Evolutionary conservation across 306 rosid species (phyloP).

Genomic region (Oxytropis ochrocephala): DNA sequence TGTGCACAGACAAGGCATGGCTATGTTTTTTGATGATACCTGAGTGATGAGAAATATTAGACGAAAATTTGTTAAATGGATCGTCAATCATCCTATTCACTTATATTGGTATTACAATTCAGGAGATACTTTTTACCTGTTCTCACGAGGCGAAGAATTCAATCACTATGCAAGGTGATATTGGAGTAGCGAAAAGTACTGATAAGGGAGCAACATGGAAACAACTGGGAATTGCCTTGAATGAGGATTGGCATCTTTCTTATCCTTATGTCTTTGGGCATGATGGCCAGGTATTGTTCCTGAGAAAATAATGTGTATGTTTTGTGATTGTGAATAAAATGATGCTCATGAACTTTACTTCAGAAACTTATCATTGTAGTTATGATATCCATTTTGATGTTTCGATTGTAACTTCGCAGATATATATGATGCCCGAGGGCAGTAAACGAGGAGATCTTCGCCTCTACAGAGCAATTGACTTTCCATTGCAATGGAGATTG

Average conservation of each 20-base stretch:
- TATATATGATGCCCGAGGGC: slow-evolving; percentile 95
- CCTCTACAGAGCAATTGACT: slow-evolving; percentile 69
- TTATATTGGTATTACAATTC: slow-evolving; percentile 17
- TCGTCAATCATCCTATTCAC: slow-evolving; percentile 11
- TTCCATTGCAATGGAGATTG: slow-evolving; percentile 82
- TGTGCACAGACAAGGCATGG: background rate
- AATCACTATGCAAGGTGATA: slow-evolving; percentile 82
- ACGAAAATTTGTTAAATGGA: background rate
- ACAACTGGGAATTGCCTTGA: slow-evolving; percentile 81
- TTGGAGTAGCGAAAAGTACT: slow-evolving; percentile 86
- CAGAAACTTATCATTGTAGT: background rate
- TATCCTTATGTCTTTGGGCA: slow-evolving; percentile 79
- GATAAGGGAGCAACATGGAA: slow-evolving; percentile 96
- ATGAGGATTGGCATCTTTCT: slow-evolving; percentile 97
- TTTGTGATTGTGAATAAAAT: background rate
- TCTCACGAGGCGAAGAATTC: slow-evolving; percentile 91
- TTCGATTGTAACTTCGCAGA: slow-evolving; percentile 42
- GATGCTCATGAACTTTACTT: background rate
- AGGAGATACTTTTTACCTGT: slow-evolving; percentile 72
- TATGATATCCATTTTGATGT: slow-evolving; percentile 10
- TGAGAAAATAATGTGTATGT: background rate
- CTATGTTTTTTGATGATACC: background rate
- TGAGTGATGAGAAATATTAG: background rate
- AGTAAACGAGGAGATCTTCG: slow-evolving; percentile 81
- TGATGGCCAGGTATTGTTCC: slow-evolving; percentile 56